Conservation (phyloP, 1,139 yeast species). For the Scheffersomyces lignicola region DNA sequence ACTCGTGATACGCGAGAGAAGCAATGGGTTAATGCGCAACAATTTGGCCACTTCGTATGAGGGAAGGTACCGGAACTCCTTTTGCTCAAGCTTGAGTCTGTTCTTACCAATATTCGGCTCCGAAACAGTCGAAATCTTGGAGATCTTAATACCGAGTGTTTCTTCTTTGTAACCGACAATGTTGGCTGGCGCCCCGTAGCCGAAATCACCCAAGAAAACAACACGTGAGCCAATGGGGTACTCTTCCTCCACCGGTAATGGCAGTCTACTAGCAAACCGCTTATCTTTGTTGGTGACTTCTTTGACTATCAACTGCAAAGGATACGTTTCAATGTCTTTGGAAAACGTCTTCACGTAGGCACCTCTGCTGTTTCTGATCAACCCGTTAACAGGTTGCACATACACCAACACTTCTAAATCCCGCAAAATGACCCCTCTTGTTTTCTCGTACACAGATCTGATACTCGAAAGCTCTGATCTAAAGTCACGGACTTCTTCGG, state of each 20-base stretch:
- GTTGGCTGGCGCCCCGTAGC: constrained; percentile 83
- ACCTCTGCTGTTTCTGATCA: constrained; percentile 69
- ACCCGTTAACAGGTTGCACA: constrained; percentile 76
- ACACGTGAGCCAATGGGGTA: constrained; percentile 74
- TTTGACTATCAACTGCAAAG: constrained; percentile 79
- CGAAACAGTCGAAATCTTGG: constrained; percentile 47
- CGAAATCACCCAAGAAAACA: constrained; percentile 84
- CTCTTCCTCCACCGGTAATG: constrained; percentile 78
- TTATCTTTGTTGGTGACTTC: constrained; percentile 71
- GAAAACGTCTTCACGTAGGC: constrained; percentile 72
- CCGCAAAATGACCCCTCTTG: constrained; percentile 61
- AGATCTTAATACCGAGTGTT: constrained; percentile 52
- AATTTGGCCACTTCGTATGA: constrained; percentile 65
- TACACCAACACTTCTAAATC: constrained; percentile 59
- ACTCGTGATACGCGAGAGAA: constrained; percentile 78
- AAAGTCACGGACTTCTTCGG: constrained; percentile 44
- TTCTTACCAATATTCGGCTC: constrained; percentile 67
- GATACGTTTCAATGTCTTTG: constrained; percentile 55
- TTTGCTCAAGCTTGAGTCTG: constrained; percentile 57
- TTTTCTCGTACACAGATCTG: constrained; percentile 22
- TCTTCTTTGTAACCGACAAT: constrained; percentile 62
- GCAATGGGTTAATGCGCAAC: constrained; percentile 58
- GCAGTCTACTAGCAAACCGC: constrained; percentile 71
- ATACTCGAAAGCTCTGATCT: constrained; percentile 22
- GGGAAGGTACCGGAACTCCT: constrained; percentile 61